Base-by-base conservation (phyloP, 148 eudicot genomes). In the Mesembryanthemum crystallinum region DNA sequence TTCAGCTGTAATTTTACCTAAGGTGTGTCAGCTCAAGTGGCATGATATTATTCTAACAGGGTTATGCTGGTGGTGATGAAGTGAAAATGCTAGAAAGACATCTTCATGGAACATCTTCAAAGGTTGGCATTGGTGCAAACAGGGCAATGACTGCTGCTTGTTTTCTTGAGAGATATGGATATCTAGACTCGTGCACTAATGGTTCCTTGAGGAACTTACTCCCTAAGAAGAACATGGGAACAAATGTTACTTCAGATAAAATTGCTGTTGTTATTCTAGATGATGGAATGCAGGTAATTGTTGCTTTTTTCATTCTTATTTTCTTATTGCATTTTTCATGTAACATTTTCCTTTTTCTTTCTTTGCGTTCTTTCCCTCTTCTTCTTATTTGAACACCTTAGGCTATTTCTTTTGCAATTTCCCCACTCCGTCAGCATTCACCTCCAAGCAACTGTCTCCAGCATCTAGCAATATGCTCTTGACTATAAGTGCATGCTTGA, bases 11-110 rank as follows among this genome's bases (percentile, higher is more conserved):
- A 7, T 23, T 57, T 57, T 57, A 21, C n/a, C 2, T 1, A 5
- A n/a, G 27, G 10, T 21, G 3, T 37, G 30, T 30, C 7, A 0
- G 14, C 25, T 55, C 30, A 61, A 49, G 20, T 1, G 24, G 42
- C 27, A 30, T 47, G 2, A 29, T 54, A 24, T 30, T 80, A 9
- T 32, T 76, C 20, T 61, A 64, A 59, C 78, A 92, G 97, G 98
- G 98, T 55, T 95, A 95, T 85, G 94, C 88, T 28, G 94, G 97
- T 66, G 97, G 89, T 20, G 98, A 95, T 84, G 98, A 95, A 84
- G 96, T 82, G 73, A 95, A 80, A 81, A 95, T 95, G 98, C 97
- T 95, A 80, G 80, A 76, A 73, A 88, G 97, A 83, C 97, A 90
- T 87, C 84, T 92, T 57, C 7, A 30, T 73, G 91, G 96, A 65